Base-by-base conservation (phyloP, 345 rosid genomes). In the Litchi chinensis region DNA sequence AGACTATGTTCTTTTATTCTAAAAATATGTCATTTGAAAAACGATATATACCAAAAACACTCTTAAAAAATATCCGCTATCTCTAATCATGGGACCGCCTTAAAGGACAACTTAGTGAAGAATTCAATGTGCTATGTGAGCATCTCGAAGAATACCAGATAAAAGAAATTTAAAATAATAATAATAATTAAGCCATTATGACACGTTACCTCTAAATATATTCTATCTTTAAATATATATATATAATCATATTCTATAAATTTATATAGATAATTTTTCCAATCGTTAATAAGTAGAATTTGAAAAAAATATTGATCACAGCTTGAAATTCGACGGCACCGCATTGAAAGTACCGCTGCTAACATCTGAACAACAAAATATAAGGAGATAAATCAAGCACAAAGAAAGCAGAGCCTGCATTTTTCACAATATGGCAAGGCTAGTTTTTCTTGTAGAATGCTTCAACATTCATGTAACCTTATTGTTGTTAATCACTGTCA, bases 371-470 rank as follows among this genome's bases (percentile, higher is more conserved):
- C 15, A 2, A 26, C 26, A 21, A 3, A 39, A n/a, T 18, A 32
- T 32, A 28, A 24, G 18, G 8, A 65, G 46, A 60, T 60, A n/a
- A 16, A 41, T 16, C 5, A 74, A 41, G 67, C 77, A 73, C 13
- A 3, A 21, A 22, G 39, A 21, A 32, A 60, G 40, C 26, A 21
- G 3, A 28, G 5, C 26, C 22, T 68, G 16, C 39, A 5, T 50
- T 68, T 68, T 62, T 41, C 73, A 46, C 5, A 60, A 71, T 6
- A 83, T 79, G 80, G 78, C 71, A 62, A 62, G 73, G 76, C 65
- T 57, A 8, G 56, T 68, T 37, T 76, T 57, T 11, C 41, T 11
- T 26, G 5, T 28, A 37, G 24, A 37, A 40, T 65, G 10, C 56
- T 70, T 76, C 8, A 43, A 40, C 5, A 1, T 63, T 10, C 60